Base-by-base conservation (phyloP, 2,329 filamentous ascomycete genomes). In the Fusarium staphyleae region DNA sequence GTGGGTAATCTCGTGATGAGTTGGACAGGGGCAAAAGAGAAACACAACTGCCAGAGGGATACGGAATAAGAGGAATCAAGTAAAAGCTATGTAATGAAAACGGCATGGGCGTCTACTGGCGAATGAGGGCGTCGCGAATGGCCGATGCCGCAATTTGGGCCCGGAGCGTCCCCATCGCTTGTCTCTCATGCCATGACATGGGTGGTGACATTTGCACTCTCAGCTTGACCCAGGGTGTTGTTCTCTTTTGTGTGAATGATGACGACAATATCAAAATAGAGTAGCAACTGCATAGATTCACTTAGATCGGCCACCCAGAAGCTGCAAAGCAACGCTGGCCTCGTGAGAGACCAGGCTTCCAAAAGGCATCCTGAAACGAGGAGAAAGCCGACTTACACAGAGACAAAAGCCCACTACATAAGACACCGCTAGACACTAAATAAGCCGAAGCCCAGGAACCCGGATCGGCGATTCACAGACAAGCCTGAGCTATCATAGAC, bases 21-120 rank as follows among this genome's bases (percentile, higher is more conserved):
- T 48, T 50, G 33, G 49, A 45, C 54, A 55, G 55, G 60, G 52
- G 43, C 44, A 55, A 52, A 53, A 41, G 39, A 44, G 53, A 60
- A 60, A 47, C 46, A 48, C 40, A 55, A 41, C 26, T 45, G 52
- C 55, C 49, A 47, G 45, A 44, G 42, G 28, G 33, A 68, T n/a
- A n/a, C n/a, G 65, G 33, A 68, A 68, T 68, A 59, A 66, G 19
- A 22, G 65, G 33, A 68, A 67, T 68, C 61, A 66, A 57, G 65
- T 67, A 67, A 67, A 52, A 63, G 50, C 65, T 67, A 68, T 63
- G 65, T 67, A 67, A 67, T 67, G 40, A 46, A 55, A 67, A 66
- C 45, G 48, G 58, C 42, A 54, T 26, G 30, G 53, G 58, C 60
- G 65, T 54, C 58, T 65, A 66, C 63, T 52, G 62, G 52, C 65